Evolutionary conservation across 495 filamentous ascomycete genomes (phyloP).

Genomic region (Xylaria curta): DNA sequence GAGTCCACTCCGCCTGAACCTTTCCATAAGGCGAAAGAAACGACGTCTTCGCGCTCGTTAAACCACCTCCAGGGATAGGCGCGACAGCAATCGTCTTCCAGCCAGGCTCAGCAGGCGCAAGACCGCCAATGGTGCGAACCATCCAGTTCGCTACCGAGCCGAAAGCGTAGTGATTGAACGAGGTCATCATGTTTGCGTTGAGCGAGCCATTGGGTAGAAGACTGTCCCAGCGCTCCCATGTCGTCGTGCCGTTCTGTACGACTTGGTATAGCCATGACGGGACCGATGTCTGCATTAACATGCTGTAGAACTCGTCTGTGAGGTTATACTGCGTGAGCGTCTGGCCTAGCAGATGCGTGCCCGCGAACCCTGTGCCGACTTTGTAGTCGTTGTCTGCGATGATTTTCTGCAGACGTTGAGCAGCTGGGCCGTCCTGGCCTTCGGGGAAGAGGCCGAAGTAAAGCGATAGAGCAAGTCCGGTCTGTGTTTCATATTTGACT

Average conservation of each 20-base stretch:
- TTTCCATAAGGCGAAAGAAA: slow-evolving; percentile 40
- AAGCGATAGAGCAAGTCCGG: slow-evolving; percentile 51
- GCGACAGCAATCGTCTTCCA: slow-evolving; percentile 43
- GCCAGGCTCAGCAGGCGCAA: slow-evolving; percentile 41
- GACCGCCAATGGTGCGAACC: slow-evolving; percentile 39
- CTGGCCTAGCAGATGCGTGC: slow-evolving; percentile 57
- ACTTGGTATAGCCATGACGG: slow-evolving; percentile 62
- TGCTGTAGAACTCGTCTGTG: slow-evolving; percentile 41
- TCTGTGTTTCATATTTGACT: slow-evolving; percentile 57
- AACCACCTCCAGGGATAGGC: slow-evolving; percentile 38
- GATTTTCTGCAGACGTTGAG: slow-evolving; percentile 42
- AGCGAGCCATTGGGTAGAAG: slow-evolving; percentile 56
- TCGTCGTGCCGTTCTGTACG: slow-evolving; percentile 58
- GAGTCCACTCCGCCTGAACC: slow-evolving; percentile 33
- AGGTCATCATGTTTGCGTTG: slow-evolving; percentile 61
- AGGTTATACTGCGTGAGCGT: slow-evolving; percentile 48
- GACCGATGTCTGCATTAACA: slow-evolving; percentile 42
- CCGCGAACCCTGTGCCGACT: slow-evolving; percentile 61
- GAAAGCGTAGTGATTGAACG: slow-evolving; percentile 54
- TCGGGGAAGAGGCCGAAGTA: slow-evolving; percentile 50
- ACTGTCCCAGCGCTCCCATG: slow-evolving; percentile 65
- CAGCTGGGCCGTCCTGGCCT: slow-evolving; percentile 38
- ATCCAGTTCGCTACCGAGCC: slow-evolving; percentile 46
- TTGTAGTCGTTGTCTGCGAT: slow-evolving; percentile 50
- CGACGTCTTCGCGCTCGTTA: slow-evolving; percentile 39